A percentile compares a stretch with the other conserved stretches of the same genome.
phyloP scores from a whole-genome alignment of 805 yeast genomes.

The Yarrowia sp. region DNA sequence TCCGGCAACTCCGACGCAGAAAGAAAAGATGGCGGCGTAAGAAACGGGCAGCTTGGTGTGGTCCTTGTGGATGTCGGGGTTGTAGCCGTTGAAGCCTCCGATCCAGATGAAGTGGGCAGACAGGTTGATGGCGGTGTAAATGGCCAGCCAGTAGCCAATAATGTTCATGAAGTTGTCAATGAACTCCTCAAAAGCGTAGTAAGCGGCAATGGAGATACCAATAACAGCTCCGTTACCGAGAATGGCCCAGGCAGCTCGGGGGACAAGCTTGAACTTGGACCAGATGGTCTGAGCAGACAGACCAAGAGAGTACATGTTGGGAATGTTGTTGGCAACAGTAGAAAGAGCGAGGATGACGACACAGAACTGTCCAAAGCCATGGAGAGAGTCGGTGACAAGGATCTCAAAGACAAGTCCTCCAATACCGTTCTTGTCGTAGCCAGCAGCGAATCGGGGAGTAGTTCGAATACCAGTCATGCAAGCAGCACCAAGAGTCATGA shows the following conservation, averaged over 20 bases:
- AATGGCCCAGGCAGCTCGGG: slow-evolving; percentile 84
- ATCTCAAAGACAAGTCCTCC: slow-evolving; percentile 88
- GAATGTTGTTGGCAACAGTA: slow-evolving; percentile 89
- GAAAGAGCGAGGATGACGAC: slow-evolving; percentile 84
- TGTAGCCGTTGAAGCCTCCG: slow-evolving; percentile 65
- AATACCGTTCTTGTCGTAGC: slow-evolving; percentile 61
- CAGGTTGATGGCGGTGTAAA: slow-evolving; percentile 76
- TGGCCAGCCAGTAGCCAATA: slow-evolving; percentile 89
- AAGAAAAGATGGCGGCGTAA: slow-evolving; percentile 75
- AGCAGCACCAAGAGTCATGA: slow-evolving; percentile 86
- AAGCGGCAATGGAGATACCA: slow-evolving; percentile 90
- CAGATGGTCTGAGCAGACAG: slow-evolving; percentile 85
- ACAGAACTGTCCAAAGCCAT: slow-evolving; percentile 89
- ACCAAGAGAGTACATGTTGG: slow-evolving; percentile 91
- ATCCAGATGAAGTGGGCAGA: slow-evolving; percentile 85
- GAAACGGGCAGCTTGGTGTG: slow-evolving; percentile 72
- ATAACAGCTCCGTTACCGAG: slow-evolving; percentile 76
- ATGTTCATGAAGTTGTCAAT: slow-evolving; percentile 89
- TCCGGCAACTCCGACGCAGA: slow-evolving; percentile 85
- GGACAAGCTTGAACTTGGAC: slow-evolving; percentile 74
- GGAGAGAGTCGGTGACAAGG: slow-evolving; percentile 78
- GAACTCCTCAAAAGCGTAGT: slow-evolving; percentile 71
- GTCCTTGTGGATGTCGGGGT: slow-evolving; percentile 67
- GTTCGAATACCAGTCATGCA: slow-evolving; percentile 70
- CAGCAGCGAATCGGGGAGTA: slow-evolving; percentile 55